These are phyloP conservation scores for Tetrahymena malaccensis DNA, from an alignment of 73 alveolate genomes.

Conservation along the genomic window DNA sequence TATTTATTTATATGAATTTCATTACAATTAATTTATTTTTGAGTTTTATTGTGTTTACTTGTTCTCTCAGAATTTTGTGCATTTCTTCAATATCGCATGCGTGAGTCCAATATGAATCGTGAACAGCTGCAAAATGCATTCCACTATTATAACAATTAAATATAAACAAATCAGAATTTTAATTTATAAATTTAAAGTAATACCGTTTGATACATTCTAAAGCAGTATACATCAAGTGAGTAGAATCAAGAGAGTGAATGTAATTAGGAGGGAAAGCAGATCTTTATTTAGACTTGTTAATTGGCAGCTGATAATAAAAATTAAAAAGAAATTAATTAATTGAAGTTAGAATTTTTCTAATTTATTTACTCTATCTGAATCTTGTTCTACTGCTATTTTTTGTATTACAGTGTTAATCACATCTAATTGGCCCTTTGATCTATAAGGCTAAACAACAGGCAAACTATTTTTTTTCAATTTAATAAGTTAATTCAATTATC, in stretches of 20 bases:
- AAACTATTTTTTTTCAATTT: background rate
- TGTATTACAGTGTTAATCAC: conserved; percentile 8
- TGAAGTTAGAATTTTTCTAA: no score
- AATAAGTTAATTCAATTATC: no score
- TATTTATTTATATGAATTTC: background rate
- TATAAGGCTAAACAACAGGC: conserved; percentile 25
- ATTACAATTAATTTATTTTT: background rate
- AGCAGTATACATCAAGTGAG: conserved; percentile 91
- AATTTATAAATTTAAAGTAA: no score
- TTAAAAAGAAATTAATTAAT: no score
- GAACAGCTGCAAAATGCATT: conserved; percentile 87
- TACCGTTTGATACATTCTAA: conserved; percentile 52
- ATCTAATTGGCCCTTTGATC: conserved; percentile 11
- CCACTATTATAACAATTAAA: conserved; percentile 3
- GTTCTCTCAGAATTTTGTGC: conserved; percentile 54
- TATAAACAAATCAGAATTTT: background rate
- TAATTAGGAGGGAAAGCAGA: conserved; percentile 90
- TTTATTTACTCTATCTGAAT: conserved; percentile 2
- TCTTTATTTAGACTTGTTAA: conserved; percentile 66
- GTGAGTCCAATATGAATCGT: conserved; percentile 87
- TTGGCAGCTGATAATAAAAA: conserved; percentile 54
- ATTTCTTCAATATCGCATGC: conserved; percentile 66
- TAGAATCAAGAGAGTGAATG: conserved; percentile 83
- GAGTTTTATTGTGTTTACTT: background rate
- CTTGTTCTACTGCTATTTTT: conserved; percentile 1